These are phyloP conservation scores for Aspergillus texensis DNA, from an alignment of 2,329 filamentous ascomycete genomes.

Conservation along the genomic window DNA sequence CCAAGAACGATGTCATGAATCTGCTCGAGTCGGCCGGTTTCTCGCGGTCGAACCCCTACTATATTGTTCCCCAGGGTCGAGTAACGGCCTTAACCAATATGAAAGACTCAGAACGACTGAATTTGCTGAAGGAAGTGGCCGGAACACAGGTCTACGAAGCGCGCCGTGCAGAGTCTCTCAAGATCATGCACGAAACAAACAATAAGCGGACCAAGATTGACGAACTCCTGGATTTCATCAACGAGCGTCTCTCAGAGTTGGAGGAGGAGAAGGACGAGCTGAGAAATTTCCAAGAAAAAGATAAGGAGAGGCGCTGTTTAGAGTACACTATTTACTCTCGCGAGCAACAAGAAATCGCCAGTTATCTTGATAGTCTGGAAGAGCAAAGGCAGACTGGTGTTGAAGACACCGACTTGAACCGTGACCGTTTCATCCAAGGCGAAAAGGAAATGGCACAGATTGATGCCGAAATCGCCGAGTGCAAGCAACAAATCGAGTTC, in stretches of 20 bases:
- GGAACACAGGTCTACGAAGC: constrained; percentile 97
- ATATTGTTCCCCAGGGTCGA: constrained; percentile 96
- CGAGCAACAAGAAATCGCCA: constrained; percentile 78
- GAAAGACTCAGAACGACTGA: constrained; percentile 91
- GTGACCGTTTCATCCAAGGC: constrained; percentile 72
- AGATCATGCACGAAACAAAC: constrained; percentile 96
- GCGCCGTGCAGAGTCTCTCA: constrained; percentile 84
- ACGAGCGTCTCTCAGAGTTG: constrained; percentile 82
- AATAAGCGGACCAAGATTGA: constrained; percentile 95
- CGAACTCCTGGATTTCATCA: constrained; percentile 86
- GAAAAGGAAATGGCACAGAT: constrained; percentile 78
- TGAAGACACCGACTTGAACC: constrained; percentile 80
- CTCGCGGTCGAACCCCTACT: constrained; percentile 96
- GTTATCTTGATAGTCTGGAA: constrained; percentile 80
- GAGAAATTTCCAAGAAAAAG: constrained; percentile 90
- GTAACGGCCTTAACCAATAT: constrained; percentile 97
- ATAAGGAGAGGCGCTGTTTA: constrained; percentile 85
- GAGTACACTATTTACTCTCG: constrained; percentile 94
- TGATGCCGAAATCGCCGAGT: constrained; percentile 75
- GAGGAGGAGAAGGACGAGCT: constrained; percentile 98
- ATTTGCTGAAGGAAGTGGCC: constrained; percentile 93
- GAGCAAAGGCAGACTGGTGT: constrained; percentile 78
- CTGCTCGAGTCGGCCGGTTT: constrained; percentile 95
- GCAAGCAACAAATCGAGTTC: constrained; percentile 81
- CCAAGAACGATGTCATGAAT: constrained; percentile 92